These are phyloP conservation scores for Epichloe amarillans DNA, from an alignment of 2,329 filamentous ascomycete species.

Conservation along the genomic window DNA sequence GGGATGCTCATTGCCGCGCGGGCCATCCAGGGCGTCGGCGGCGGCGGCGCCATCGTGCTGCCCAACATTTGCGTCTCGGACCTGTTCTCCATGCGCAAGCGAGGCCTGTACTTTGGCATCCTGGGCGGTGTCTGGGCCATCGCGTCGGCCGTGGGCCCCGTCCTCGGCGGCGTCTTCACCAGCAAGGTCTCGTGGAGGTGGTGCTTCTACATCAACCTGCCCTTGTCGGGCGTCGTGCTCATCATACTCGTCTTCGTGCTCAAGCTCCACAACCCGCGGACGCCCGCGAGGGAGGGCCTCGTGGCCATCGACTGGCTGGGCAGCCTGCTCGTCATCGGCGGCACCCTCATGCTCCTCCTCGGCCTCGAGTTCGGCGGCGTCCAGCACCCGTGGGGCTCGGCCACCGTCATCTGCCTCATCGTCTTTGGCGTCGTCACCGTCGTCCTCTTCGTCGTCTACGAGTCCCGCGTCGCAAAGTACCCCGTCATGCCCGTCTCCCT, in stretches of 20 bases:
- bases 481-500: conserved; percentile 66
- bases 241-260: conserved; percentile 45
- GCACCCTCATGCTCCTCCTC: conserved; percentile 74
- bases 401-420: conserved; percentile 64
- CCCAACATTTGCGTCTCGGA: conserved; percentile 47
- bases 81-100: conserved; percentile 36
- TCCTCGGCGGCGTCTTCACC: conserved; percentile 57
- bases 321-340: conserved; percentile 51
- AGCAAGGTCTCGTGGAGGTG: conserved; percentile 52
- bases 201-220: conserved; percentile 56
- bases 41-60: conserved; percentile 43
- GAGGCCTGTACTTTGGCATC: conserved; percentile 39
- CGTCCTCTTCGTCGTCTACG: conserved; percentile 55
- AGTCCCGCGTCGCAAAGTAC: conserved; percentile 60
- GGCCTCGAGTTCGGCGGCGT: conserved; percentile 77
- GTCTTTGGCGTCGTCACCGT: conserved; percentile 56
- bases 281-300: conserved; percentile 47
- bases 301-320: conserved; percentile 48
- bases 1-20: conserved; percentile 40
- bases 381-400: conserved; percentile 58
- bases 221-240: conserved; percentile 32
- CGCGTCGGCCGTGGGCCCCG: conserved; percentile 50
- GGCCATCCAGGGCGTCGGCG: conserved; percentile 43
- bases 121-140: conserved; percentile 49
- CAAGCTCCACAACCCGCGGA: conserved; percentile 54